These are phyloP conservation scores for Pichia sp. DNA, from an alignment of 1,139 yeast genomes.

Conservation along the genomic window DNA sequence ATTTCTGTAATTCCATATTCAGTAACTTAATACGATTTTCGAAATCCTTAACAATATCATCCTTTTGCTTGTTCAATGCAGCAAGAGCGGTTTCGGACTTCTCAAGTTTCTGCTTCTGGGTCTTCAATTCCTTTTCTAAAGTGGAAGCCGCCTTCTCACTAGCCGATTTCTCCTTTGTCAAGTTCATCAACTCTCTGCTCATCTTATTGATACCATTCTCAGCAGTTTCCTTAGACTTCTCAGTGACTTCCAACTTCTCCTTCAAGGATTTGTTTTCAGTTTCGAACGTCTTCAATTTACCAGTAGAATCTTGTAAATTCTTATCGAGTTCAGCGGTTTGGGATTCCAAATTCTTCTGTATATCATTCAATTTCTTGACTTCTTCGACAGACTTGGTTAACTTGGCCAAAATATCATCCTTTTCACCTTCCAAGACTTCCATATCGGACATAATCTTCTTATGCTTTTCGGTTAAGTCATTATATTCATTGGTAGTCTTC, in stretches of 20 bases:
- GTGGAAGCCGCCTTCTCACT: slow-evolving; percentile 44
- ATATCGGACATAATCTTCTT: slow-evolving; percentile 21
- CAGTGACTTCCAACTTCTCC: slow-evolving; percentile 38
- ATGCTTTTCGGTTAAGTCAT: slow-evolving; percentile 22
- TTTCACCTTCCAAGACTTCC: slow-evolving; percentile 17
- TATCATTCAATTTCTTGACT: slow-evolving; percentile 17
- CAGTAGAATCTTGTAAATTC: slow-evolving; percentile 32
- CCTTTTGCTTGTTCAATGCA: slow-evolving; percentile 27
- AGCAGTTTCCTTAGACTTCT: slow-evolving; percentile 59
- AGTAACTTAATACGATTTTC: slow-evolving; percentile 21
- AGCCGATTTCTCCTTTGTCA: slow-evolving; percentile 59
- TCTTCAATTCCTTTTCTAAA: slow-evolving; percentile 41
- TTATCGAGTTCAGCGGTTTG: slow-evolving; percentile 24
- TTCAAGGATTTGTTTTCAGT: slow-evolving; percentile 37
- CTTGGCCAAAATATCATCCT: slow-evolving; percentile 19
- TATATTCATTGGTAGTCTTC: slow-evolving; percentile 24
- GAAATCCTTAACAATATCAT: slow-evolving; percentile 21
- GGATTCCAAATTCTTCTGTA: slow-evolving; percentile 22
- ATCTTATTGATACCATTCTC: slow-evolving; percentile 90
- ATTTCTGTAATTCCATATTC: slow-evolving; percentile 20
- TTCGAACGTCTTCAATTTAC: slow-evolving; percentile 34
- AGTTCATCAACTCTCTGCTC: slow-evolving; percentile 75
- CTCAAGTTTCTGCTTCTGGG: slow-evolving; percentile 28
- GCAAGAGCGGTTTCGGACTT: slow-evolving; percentile 29
- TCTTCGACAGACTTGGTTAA: slow-evolving; percentile 23